Base-by-base conservation (phyloP, 768 basidiomycete genomes). In the Thelephora ganbajun region DNA sequence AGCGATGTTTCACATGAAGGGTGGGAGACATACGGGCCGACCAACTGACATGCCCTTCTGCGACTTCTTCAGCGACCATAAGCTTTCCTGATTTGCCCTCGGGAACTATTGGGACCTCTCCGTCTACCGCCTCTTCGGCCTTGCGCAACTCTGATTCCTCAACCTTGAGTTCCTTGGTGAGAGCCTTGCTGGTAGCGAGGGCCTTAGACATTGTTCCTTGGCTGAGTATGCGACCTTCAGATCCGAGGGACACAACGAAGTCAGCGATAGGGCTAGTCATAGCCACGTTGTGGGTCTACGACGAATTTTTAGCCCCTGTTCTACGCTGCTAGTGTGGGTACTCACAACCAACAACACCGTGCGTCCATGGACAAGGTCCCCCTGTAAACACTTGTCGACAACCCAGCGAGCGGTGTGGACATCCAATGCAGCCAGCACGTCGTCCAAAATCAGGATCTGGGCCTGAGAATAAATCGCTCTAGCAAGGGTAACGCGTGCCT, bases 401-500 rank as follows among this genome's bases (percentile, higher is more conserved):
- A 78, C 69, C 63, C 63, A 73, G 33, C 67, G 63, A 2, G 71
- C 66, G 3, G 76, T 78, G 47, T 76, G 69, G 7, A 73, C 71
- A 46, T 77, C 75, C 4, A 76, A 60, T 3, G 73, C 72, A 9
- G 71, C 70, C 18, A 76, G 64, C n/a, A 85, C 75, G 56, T 88
- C 85, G 54, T 90, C 86, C 36, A 88, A 62, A 11, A 90, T 61
- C 5, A 90, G 56, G 14, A 79, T 75, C 20, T 74, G 59, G 0
- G 84, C 77, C n/a, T 61, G 61, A 1, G 73, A 74, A 57, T 81
- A 81, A 1, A 79, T 62, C 0, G 78, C 77, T 6, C 78, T 65
- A 2, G 79, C 79, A 18, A 78, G 62, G 1, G 73, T 74, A 35
- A 80, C 61, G 23, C 78, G 58, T 57, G 67, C 77, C 66, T 80